Evolutionary conservation across 164 flowering plant species (phyloP), one percentile per base, ranked within the genome.

Genomic region (Tinospora cordifolia): DNA sequence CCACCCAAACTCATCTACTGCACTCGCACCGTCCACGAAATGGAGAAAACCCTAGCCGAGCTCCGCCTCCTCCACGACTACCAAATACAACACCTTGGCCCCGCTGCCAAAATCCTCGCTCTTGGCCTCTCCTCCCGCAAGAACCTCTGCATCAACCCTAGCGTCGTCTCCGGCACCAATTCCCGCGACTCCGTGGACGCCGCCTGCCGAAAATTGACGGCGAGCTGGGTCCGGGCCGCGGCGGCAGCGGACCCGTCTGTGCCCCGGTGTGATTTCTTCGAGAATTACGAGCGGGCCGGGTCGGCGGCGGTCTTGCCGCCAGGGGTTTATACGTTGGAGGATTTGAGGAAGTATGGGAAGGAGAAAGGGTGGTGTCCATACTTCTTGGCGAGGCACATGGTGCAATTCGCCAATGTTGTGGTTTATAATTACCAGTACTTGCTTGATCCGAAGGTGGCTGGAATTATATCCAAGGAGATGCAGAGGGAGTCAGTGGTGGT

Each of bases 1-100:
- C 89, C 94, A 0, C 65, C 85, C 41, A 92, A 90, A 77, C 95
- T 95, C 70, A 72, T 95, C 69, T 95, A 95, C 87, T 95, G 99
- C 81, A 95, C 99, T n/a, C 93, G 98, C 68, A 92, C 99, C 12
- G 99, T 95, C 34, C 99, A 95, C 76, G 99, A 95, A 81, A 95
- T 95, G 99, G 99, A 95, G 85, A 95, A 95, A 77, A 91, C 98
- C 73, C 85, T 95, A 12, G 90, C 93, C 47, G 99, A 95, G 80
- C 85, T 95, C 40, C 86, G 84, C 65, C 73, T 84, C 21, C 83
- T 95, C 66, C 85, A 92, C 72, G 49, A 77, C 6, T 91, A 89
- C 78, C 97, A 89, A 75, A 34, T 84, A 47, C 74, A 75, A 36
- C 80, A 79, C 57, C 78, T 87, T 27, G 95, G 97, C 21, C 79